Percentiles rank a stretch among this genome's conserved stretches.
Conservation (phyloP, 768 basidiomycete genomes). For the Kockovaella imperatae region DNA sequence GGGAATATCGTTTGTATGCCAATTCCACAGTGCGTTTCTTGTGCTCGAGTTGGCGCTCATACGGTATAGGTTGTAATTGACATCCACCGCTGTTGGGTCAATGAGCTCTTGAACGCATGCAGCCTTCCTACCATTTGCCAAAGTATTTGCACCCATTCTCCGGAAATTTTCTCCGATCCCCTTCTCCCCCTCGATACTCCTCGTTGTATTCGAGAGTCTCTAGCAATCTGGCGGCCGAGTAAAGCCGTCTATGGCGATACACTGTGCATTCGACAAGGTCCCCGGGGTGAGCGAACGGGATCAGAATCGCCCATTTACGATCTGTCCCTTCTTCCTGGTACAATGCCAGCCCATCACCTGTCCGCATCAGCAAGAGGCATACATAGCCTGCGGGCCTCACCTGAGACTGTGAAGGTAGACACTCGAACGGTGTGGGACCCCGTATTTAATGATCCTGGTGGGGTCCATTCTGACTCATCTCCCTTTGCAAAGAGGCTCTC, state of each 20-base stretch:
- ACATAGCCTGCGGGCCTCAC: slow-evolving; percentile 52
- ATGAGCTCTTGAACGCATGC: background rate
- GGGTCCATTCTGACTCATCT: slow-evolving; percentile 49
- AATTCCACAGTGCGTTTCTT: slow-evolving; percentile 51
- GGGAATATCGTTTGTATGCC: slow-evolving; percentile 33
- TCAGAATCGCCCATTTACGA: slow-evolving; percentile 65
- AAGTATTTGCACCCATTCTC: slow-evolving; percentile 77
- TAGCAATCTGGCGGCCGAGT: slow-evolving; percentile 61
- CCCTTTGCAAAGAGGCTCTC: slow-evolving; percentile 49
- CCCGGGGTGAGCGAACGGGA: slow-evolving; percentile 76
- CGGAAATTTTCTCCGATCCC: slow-evolving; percentile 59
- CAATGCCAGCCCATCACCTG: slow-evolving; percentile 42
- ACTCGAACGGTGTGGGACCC: slow-evolving; percentile 59
- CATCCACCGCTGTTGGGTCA: slow-evolving; percentile 56
- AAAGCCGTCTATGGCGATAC: slow-evolving; percentile 58
- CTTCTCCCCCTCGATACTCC: slow-evolving; percentile 30
- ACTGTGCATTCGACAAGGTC: slow-evolving; percentile 69
- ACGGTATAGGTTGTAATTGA: slow-evolving; percentile 87
- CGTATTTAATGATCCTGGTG: slow-evolving; percentile 53
- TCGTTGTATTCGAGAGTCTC: slow-evolving; percentile 35
- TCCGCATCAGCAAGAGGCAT: background rate
- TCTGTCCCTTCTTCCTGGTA: slow-evolving; percentile 62
- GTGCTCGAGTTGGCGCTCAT: slow-evolving; percentile 72
- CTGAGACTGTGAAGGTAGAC: slow-evolving; percentile 51
- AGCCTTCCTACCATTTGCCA: slow-evolving; percentile 56